A percentile compares a stretch with the other conserved stretches of the same genome.
phyloP scores from a whole-genome alignment of 2,329 filamentous ascomycete genomes.

The Bimuria novae-zelandiae region DNA sequence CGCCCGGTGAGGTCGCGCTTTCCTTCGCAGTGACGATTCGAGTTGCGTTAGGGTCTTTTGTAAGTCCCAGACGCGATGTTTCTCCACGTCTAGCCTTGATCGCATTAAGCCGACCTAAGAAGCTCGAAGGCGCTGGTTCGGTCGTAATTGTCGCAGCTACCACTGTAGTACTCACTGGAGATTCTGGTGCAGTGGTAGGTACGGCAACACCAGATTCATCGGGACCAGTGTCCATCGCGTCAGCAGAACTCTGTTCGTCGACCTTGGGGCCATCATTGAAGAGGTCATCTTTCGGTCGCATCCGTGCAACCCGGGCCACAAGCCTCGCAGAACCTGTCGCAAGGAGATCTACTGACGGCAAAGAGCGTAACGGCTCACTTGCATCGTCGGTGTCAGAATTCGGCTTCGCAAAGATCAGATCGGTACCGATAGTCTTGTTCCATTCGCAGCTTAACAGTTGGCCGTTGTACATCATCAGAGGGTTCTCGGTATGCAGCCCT shows the following conservation, averaged over 20 bases:
- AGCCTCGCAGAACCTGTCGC: slow-evolving; percentile 73
- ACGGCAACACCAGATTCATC: neutral
- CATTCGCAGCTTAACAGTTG: slow-evolving; percentile 80
- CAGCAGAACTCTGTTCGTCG: slow-evolving; percentile 7
- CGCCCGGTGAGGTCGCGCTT: neutral
- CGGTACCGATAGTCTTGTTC: slow-evolving; percentile 82
- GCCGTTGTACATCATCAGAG: slow-evolving; percentile 78
- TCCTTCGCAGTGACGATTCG: slow-evolving; percentile 19
- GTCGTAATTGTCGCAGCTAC: slow-evolving; percentile 2
- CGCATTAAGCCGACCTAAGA: slow-evolving; percentile 47
- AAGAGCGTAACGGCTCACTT: slow-evolving; percentile 53
- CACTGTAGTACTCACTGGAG: neutral
- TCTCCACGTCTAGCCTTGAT: slow-evolving; percentile 51
- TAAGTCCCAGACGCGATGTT: slow-evolving; percentile 23
- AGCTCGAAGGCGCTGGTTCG: slow-evolving; percentile 37
- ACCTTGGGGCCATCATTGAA: slow-evolving; percentile 12
- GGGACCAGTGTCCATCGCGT: slow-evolving; percentile 6
- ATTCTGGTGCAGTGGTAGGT: neutral
- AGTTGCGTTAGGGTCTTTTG: slow-evolving; percentile 19
- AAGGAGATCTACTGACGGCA: slow-evolving; percentile 69
- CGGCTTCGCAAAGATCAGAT: slow-evolving; percentile 67
- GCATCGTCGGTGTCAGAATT: slow-evolving; percentile 19
- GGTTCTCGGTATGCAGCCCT: slow-evolving; percentile 77
- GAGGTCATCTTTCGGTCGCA: slow-evolving; percentile 48
- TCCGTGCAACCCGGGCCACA: slow-evolving; percentile 66